Percentiles rank a stretch among this genome's conserved stretches.
phyloP scores from a whole-genome alignment of 768 basidiomycete species.

The Mycena venus region DNA sequence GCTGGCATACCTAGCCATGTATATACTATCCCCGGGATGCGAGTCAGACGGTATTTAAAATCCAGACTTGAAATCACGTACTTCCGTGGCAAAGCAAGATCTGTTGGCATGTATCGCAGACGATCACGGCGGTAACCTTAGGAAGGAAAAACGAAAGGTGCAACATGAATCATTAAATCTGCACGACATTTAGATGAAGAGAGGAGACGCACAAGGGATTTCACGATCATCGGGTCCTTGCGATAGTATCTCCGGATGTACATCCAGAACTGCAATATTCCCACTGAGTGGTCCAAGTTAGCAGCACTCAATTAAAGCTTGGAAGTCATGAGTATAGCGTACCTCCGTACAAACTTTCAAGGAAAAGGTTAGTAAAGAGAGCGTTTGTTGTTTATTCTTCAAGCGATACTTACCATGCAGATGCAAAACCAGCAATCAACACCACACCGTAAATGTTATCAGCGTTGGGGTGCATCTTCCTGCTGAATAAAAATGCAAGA shows the following conservation, averaged over 20 bases:
- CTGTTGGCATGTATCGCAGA: constrained; percentile 30
- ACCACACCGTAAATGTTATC: constrained; percentile 30
- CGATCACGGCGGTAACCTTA: constrained; percentile 24
- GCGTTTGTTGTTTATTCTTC: no score
- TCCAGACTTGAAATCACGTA: not conserved
- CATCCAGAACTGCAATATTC: constrained; percentile 32
- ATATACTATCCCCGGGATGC: constrained; percentile 22
- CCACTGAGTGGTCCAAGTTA: no score
- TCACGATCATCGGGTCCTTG: constrained; percentile 1
- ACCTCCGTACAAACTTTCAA: constrained; percentile 29
- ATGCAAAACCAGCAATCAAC: constrained; percentile 10
- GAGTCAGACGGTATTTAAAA: not conserved
- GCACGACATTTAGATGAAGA: no score
- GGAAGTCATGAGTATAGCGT: not conserved
- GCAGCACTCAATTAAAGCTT: no score
- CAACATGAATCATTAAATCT: not conserved
- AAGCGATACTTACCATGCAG: constrained; percentile 10
- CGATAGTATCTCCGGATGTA: constrained; percentile 32
- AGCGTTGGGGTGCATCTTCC: no score
- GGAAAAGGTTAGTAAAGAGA: not conserved
- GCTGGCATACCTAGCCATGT: constrained; percentile 19
- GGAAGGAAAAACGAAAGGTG: no score
- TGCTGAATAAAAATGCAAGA: no score
- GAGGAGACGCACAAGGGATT: constrained; percentile 17
- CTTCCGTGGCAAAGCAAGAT: constrained; percentile 21